Conservation (phyloP, 257 asterid species). For the Parsonsia alboflavescens region DNA sequence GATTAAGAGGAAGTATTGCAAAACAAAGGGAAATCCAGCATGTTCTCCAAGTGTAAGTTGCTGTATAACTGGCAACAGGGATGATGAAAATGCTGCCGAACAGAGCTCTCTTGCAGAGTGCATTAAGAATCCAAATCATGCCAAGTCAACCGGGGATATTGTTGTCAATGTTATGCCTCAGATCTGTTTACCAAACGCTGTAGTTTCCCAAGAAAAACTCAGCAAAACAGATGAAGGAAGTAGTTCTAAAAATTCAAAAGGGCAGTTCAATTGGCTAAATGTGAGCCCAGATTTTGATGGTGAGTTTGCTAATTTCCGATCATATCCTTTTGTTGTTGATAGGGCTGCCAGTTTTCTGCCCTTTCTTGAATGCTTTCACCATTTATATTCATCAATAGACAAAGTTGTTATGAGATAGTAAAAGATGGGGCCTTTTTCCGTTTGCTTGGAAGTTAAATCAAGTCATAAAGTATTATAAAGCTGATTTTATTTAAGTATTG, state of each 20-base stretch:
- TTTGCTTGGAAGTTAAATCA: constrained; percentile 8
- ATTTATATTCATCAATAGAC: constrained; percentile 6
- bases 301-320: background rate
- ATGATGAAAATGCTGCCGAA: constrained; percentile 8
- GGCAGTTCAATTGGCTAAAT: background rate
- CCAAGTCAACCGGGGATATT: constrained; percentile 23
- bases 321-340: background rate
- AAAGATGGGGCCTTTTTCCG: constrained; percentile 10
- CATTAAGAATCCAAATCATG: constrained; percentile 21
- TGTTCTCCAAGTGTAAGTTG: constrained; percentile 7
- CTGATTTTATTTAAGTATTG: constrained; percentile 7
- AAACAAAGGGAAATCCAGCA: background rate
- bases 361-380: background rate
- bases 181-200: constrained; percentile 23
- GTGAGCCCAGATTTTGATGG: background rate
- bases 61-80: constrained; percentile 1
- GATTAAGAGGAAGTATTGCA: background rate
- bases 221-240: constrained; percentile 18
- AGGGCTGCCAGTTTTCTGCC: constrained; percentile 13
- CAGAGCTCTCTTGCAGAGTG: constrained; percentile 15
- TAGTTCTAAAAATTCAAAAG: constrained; percentile 1
- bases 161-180: constrained; percentile 46
- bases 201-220: constrained; percentile 15
- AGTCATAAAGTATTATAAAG: constrained; percentile 14
- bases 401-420: constrained; percentile 8